Conservation (phyloP, 2,329 filamentous ascomycete species). For the Aspergillus intermedius region DNA sequence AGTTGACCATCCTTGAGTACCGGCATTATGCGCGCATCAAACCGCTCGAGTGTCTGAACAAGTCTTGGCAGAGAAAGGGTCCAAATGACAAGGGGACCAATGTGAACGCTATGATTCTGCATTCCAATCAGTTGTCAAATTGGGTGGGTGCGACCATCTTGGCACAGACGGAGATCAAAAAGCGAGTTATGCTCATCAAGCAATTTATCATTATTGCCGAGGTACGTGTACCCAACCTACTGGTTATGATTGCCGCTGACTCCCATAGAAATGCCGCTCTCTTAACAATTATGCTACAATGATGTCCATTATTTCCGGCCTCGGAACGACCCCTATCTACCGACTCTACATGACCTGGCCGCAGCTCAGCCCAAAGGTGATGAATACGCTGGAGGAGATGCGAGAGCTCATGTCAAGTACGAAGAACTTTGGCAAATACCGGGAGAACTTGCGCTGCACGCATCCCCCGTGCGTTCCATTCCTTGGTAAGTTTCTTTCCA, state of each 20-base stretch:
- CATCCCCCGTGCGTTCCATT: slow-evolving; percentile 95
- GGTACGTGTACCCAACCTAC: slow-evolving; percentile 41
- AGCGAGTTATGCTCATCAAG: slow-evolving; percentile 88
- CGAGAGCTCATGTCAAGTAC: slow-evolving; percentile 84
- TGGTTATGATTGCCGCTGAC: not conserved
- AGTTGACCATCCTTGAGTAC: slow-evolving; percentile 89
- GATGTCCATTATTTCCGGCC: slow-evolving; percentile 88
- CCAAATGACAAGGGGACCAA: slow-evolving; percentile 76
- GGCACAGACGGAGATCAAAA: slow-evolving; percentile 82
- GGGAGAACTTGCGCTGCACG: slow-evolving; percentile 72
- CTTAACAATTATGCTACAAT: slow-evolving; percentile 94
- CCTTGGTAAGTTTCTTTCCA: slow-evolving; percentile 58
- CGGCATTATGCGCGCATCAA: slow-evolving; percentile 86
- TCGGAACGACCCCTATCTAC: slow-evolving; percentile 85
- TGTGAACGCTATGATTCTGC: slow-evolving; percentile 84
- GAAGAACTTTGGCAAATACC: slow-evolving; percentile 63
- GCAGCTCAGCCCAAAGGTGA: slow-evolving; percentile 74
- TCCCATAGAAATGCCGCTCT: slow-evolving; percentile 67
- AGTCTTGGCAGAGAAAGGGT: slow-evolving; percentile 93
- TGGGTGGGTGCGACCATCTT: slow-evolving; percentile 97
- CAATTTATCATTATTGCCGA: slow-evolving; percentile 91
- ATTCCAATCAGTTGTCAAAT: slow-evolving; percentile 94
- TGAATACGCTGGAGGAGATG: slow-evolving; percentile 72
- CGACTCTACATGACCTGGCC: slow-evolving; percentile 87
- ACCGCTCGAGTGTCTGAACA: slow-evolving; percentile 85